A percentile compares a stretch with the other conserved stretches of the same genome.
These are phyloP conservation scores for Dillenia suffruticosa DNA, from an alignment of 164 flowering plant genomes.

Conservation along the genomic window DNA sequence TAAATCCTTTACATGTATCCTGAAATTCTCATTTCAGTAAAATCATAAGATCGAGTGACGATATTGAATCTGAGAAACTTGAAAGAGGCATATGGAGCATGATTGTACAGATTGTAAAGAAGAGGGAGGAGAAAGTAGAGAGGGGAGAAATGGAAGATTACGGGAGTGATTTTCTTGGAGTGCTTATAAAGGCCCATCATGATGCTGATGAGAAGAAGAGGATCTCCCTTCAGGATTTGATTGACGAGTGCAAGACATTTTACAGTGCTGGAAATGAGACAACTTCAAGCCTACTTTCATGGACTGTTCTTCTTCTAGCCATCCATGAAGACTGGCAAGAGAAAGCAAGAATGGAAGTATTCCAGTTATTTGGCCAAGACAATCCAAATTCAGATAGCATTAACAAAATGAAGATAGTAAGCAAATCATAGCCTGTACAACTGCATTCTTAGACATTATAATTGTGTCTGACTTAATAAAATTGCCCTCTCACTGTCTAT, in stretches of 20 bases:
- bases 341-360: constrained; percentile 47
- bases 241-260: constrained; percentile 52
- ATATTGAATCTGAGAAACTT: constrained; percentile 8
- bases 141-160: neutral
- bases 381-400: constrained; percentile 26
- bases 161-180: no score
- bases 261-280: constrained; percentile 55
- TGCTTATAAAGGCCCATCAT: no score
- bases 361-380: constrained; percentile 19
- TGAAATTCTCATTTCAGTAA: no score
- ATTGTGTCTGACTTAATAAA: neutral
- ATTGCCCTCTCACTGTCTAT: neutral
- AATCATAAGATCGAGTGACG: neutral
- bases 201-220: constrained; percentile 1
- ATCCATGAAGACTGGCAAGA: constrained; percentile 47
- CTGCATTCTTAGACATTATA: neutral
- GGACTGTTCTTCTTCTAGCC: constrained; percentile 39
- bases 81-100: neutral
- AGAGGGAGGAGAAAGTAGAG: constrained; percentile 1
- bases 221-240: constrained; percentile 40
- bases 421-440: neutral
- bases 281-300: constrained; percentile 33
- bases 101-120: constrained; percentile 3
- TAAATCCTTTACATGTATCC: no score
- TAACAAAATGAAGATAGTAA: constrained; percentile 35